Base-by-base conservation (phyloP, 1,284 basidiomycete species). In the Peniophora sp. region DNA sequence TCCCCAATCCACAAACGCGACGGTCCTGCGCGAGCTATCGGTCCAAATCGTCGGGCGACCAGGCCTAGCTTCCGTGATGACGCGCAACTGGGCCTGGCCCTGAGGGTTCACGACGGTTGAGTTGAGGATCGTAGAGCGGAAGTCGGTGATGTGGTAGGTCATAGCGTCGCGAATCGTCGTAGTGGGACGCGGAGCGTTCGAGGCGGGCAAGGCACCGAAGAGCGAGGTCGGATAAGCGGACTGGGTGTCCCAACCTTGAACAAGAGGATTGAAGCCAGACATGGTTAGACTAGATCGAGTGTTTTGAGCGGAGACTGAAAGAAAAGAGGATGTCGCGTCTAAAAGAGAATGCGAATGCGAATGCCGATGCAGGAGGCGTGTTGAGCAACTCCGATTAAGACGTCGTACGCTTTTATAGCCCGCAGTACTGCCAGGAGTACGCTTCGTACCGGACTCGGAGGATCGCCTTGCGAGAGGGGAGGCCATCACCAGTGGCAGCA, bases 1-100 rank as follows among this genome's bases (percentile, higher is more conserved):
- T 56, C 71, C 71, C 82, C 83, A 85, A 57, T 81, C 79, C 50
- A 85, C 61, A 59, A 82, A 69, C 2, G 77, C 79, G 48, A 81
- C 60, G 45, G 69, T 75, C 51, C 68, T 69, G 23, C 71, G 71
- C 35, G 74, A 69, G 10, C 65, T 63, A 56, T 78, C 74, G 56
- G 77, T 79, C 58, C 79, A 67, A 23, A 77, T 65, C 5, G 82
- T 83, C 57, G 76, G 76, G 0, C 71, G 75, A 2, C 75, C 72
- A 56, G 73, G 70, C 12, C 69, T 61, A 25, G 66, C 59, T 55
- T 80, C 74, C 3, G 81, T 82, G 24, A 61, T 57, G 54, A 69
- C 56, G 43, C 60, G 62, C 54, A 66, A 67, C 34, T 46, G 34
- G 3, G 50, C 39, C 8, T 53, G 52, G 3, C 52, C 53, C 5